A percentile compares a stretch with the other conserved stretches of the same genome.
phyloP scores from a whole-genome alignment of 495 filamentous ascomycete species.

The Venustampulla echinocandica region DNA sequence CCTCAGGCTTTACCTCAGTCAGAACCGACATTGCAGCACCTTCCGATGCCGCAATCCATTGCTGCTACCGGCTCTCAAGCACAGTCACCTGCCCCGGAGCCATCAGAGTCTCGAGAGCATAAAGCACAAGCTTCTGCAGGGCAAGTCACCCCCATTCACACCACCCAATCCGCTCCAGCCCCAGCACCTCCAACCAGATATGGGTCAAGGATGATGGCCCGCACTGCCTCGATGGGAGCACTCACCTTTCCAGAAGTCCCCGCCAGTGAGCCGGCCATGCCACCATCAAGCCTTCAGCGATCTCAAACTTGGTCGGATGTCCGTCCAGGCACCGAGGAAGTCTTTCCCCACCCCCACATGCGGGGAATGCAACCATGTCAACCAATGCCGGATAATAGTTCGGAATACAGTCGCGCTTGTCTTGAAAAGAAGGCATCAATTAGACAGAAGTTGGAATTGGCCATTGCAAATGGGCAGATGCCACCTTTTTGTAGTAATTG shows the following conservation, averaged over 20 bases:
- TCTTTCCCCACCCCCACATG: slow-evolving; percentile 14
- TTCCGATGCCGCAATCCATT: neutral
- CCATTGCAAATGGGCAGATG: slow-evolving; percentile 61
- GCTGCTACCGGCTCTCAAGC: neutral
- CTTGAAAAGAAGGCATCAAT: slow-evolving; percentile 49
- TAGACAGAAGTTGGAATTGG: slow-evolving; percentile 53
- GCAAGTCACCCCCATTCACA: neutral
- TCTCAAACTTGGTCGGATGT: slow-evolving; percentile 39
- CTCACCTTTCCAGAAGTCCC: slow-evolving; percentile 37
- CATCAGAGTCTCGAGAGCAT: neutral
- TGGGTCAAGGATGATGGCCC: slow-evolving; percentile 19
- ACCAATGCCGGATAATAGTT: neutral
- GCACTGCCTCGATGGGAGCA: slow-evolving; percentile 27
- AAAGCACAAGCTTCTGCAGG: neutral
- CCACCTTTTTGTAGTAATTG: slow-evolving; percentile 88
- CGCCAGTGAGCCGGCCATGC: slow-evolving; percentile 48
- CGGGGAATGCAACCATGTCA: neutral
- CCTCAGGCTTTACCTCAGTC: neutral
- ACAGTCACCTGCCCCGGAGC: neutral
- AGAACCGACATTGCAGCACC: neutral
- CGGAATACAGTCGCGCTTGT: slow-evolving; percentile 5
- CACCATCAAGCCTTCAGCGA: slow-evolving; percentile 34
- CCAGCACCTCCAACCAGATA: neutral
- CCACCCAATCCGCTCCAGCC: neutral
- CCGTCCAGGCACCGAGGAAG: slow-evolving; percentile 28